These are phyloP conservation scores for Naganishia albida DNA, from an alignment of 1,284 basidiomycete genomes.

Conservation along the genomic window DNA sequence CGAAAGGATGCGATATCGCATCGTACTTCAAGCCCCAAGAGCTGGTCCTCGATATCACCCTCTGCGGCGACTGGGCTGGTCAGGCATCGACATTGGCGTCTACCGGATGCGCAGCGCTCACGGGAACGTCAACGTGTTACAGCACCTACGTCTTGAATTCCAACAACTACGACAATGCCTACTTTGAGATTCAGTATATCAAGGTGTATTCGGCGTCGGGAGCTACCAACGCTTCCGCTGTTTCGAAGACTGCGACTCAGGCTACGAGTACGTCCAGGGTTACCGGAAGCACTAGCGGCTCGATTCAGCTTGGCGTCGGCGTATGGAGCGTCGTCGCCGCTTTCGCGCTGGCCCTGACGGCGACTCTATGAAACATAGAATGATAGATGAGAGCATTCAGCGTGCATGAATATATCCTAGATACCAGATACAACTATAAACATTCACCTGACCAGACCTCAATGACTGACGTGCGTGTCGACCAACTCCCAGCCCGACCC, in stretches of 20 bases:
- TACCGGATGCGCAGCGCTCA: constrained; percentile 58
- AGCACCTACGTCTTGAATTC: constrained; percentile 65
- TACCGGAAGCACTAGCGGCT: not conserved
- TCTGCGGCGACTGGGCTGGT: constrained; percentile 86
- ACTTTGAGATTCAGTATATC: constrained; percentile 70
- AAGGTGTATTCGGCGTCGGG: constrained; percentile 49
- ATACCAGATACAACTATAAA: constrained; percentile 12
- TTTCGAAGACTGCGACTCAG: constrained; percentile 9
- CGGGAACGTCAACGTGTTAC: constrained; percentile 56
- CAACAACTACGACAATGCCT: constrained; percentile 66
- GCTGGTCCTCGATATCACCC: constrained; percentile 76
- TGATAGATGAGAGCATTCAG: not conserved
- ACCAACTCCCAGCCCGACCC: constrained; percentile 41
- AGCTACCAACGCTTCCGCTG: constrained; percentile 19
- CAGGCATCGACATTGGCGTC: constrained; percentile 59
- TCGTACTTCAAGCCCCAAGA: constrained; percentile 72
- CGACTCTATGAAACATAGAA: not conserved
- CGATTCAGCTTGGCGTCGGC: not conserved
- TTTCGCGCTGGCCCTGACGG: not conserved
- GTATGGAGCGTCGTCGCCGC: not conserved
- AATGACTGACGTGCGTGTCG: constrained; percentile 35
- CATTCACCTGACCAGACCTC: not conserved
- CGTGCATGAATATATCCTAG: not conserved
- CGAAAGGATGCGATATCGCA: constrained; percentile 68
- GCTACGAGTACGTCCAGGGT: constrained; percentile 8